These are phyloP conservation scores for Aspergillus sp. DNA, from an alignment of 2,329 filamentous ascomycete genomes.

Conservation along the genomic window DNA sequence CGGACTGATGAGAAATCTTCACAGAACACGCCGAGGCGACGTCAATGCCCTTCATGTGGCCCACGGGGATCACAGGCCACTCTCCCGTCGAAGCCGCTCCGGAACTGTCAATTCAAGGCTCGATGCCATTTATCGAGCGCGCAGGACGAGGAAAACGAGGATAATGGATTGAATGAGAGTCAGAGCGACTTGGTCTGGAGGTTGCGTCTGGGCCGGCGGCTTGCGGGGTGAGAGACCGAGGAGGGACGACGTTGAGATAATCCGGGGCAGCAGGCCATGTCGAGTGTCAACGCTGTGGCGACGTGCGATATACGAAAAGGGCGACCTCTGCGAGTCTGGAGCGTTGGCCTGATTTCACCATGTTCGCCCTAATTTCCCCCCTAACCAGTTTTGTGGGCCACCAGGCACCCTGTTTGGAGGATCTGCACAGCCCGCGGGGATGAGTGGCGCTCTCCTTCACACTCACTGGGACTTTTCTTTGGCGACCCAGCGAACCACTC, in stretches of 20 bases:
- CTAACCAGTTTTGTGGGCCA: not conserved
- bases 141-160: too few species aligned
- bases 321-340: constrained; percentile 1
- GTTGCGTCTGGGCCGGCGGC: too few species aligned
- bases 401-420: not conserved
- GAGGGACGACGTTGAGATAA: too few species aligned
- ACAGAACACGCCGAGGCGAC: not conserved
- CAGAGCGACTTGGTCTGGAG: too few species aligned
- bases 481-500: not conserved
- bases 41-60: not conserved
- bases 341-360: not conserved
- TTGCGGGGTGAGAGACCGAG: too few species aligned
- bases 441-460: not conserved
- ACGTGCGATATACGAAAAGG: not conserved
- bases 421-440: constrained; percentile 17
- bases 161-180: too few species aligned
- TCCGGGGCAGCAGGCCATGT: too few species aligned
- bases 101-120: not conserved
- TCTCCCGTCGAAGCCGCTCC: not conserved
- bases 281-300: not conserved
- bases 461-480: too few species aligned
- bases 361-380: not conserved
- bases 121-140: too few species aligned
- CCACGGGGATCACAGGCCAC: not conserved
- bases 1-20: not conserved